Evolutionary conservation across 169 alveolate species (phyloP), one percentile per base, ranked within the genome.

Genomic region (Eimeria nieschulzi): DNA sequence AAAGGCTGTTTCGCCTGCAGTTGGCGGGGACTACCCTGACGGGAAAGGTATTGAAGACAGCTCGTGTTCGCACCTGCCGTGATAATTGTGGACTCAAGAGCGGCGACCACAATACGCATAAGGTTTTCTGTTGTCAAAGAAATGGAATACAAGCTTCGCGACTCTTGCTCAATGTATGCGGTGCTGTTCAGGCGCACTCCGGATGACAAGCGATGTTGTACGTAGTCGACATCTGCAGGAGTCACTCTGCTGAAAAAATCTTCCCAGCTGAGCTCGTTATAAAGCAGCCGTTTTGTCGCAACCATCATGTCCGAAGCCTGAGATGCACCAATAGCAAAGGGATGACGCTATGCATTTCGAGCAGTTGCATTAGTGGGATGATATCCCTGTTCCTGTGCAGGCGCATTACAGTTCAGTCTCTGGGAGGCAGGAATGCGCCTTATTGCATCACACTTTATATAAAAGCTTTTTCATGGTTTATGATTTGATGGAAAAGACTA

Each of bases 241-340:
- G 76, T 82, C 64, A 59, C 23, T 7, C 23, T 53, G 17, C 63
- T 82, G 23, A 82, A 61, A 82, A 82, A 82, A 46, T 56, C 73
- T 39, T 82, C 64, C 88, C 88, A 82, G 78, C 78, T 82, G 33
- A 23, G 21, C 7, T 33, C 64, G 59, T 63, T 25, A 59, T 82
- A 82, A 19, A 82, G 88, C 61, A 25, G 25, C 53, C 88, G n/a
- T 39, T 82, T 82, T 54, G 88, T 82, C 61, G 88, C 88, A 6
- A 82, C 88, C 39, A 82, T 21, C 56, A 82, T 53, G 76, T 82
- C 88, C 63, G 88, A 73, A 6, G 76, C 88, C 88, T 82, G 88
- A 12, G 5, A 59, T 15, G 9, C 84, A 78, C 7, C 56, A 53
- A 23, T 21, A 53, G 56, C 17, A 78, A 55, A 25, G 46, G 46